Conservation (phyloP, 179 eudicot genomes). For the Beta macrorhiza region DNA sequence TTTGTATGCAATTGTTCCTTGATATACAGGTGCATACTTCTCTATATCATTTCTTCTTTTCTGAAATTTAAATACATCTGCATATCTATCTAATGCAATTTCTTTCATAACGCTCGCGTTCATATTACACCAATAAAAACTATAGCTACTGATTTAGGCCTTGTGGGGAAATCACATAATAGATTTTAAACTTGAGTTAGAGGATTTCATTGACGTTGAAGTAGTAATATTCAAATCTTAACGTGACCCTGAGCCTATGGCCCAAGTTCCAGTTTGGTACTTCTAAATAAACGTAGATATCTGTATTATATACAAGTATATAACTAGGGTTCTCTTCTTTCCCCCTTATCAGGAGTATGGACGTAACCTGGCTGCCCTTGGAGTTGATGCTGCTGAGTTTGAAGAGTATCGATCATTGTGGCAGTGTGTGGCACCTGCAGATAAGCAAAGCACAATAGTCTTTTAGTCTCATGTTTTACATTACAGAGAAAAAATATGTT, state of each 20-base stretch:
- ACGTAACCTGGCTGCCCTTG: slow-evolving; percentile 76
- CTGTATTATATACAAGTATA: neutral
- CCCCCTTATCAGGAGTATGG: slow-evolving; percentile 67
- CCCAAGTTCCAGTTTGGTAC: neutral
- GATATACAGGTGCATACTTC: slow-evolving; percentile 73
- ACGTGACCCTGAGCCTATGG: neutral
- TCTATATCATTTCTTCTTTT: neutral
- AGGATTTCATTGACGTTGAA: neutral
- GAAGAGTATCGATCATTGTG: slow-evolving; percentile 68
- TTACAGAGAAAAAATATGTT: neutral
- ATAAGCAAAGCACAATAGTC: slow-evolving; percentile 51
- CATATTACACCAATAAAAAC: neutral
- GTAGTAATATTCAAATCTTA: neutral
- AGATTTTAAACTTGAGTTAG: neutral
- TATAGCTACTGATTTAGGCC: neutral
- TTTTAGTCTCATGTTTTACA: slow-evolving; percentile 38
- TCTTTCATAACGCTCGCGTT: neutral
- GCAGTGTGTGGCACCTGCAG: slow-evolving; percentile 86
- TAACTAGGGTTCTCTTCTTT: neutral
- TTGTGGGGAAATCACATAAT: neutral
- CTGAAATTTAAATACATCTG: neutral
- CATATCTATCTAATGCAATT: neutral
- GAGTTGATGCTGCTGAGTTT: slow-evolving; percentile 70
- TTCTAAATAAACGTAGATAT: neutral
- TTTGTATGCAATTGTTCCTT: slow-evolving; percentile 92